Evolutionary conservation across 441 rosid genomes (phyloP), one percentile per base, ranked within the genome.

Genomic region (Geranium incanum): DNA sequence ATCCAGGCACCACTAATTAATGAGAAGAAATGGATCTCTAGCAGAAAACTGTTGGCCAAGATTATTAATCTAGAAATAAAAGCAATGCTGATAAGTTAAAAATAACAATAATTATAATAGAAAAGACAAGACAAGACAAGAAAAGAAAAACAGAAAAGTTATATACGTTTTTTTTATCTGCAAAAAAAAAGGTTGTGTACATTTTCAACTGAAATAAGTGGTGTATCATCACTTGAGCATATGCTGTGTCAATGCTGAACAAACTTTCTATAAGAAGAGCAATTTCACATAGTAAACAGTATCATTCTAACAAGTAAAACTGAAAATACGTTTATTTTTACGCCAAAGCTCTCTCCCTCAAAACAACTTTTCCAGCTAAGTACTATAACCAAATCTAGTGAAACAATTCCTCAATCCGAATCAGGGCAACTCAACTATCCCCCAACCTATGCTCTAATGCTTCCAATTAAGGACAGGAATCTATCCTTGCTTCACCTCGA

Each of bases 1-100:
- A 84, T 45, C 73, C 63, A 75, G 74, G 37, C 69, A 78, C 9
- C 68, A 21, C 18, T 45, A 77, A 62, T 79, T 72, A 75, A 70
- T 68, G 9, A 70, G 71, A 78, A 70, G 68, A 72, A 73, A 73
- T 38, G 64, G 72, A 81, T 65, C 68, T 71, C 59, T 68, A 28
- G 71, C 11, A 68, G 37, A 60, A 70, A 48, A 67, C 48, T 66
- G 63, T 19, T 3, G 19, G 63, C 6, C 23, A 59, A 59, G 18
- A 18, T 18, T 59, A 2, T 18, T 59, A 7, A 59, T 28, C 19
- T 18, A 19, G 28, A 50, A 50, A 50, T 50, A 50, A 50, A 50
- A 50, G 5, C 3, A 50, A 50, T n/a, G 18, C 59, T 28, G 33
- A 28, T 28, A 28, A 50, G 18, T 1, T 23, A 62, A 62, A 62